These are phyloP conservation scores for Hypholoma sublateritium DNA, from an alignment of 768 basidiomycete genomes.

Conservation along the genomic window DNA sequence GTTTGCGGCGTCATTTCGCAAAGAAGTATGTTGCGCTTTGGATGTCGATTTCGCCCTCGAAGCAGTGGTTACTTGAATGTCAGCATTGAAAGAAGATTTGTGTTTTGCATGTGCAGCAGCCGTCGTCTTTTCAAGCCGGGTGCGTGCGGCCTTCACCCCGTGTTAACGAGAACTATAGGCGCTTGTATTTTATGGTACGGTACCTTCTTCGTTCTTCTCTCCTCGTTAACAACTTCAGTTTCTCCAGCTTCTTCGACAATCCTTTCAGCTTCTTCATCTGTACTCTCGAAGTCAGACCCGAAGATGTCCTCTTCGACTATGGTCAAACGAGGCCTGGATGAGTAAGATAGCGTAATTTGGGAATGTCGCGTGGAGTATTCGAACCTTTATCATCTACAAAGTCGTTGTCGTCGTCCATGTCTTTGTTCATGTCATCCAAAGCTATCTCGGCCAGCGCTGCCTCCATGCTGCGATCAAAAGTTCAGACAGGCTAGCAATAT, in stretches of 20 bases:
- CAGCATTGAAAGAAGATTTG: slow-evolving; percentile 66
- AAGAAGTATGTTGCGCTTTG: slow-evolving; percentile 37
- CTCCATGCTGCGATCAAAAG: slow-evolving; percentile 56
- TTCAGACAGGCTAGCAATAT: slow-evolving; percentile 4
- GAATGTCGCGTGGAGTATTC: not conserved
- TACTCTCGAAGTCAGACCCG: slow-evolving; percentile 83
- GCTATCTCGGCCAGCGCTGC: slow-evolving; percentile 73
- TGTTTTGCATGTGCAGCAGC: slow-evolving; percentile 68
- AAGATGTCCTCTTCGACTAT: slow-evolving; percentile 82
- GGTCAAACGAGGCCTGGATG: not conserved
- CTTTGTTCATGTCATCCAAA: slow-evolving; percentile 51
- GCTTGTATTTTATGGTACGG: not conserved
- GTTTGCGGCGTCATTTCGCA: slow-evolving; percentile 50
- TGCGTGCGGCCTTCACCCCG: slow-evolving; percentile 47
- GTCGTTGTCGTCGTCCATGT: slow-evolving; percentile 73
- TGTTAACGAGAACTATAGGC: not conserved
- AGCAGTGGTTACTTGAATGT: slow-evolving; percentile 29
- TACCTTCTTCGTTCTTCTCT: slow-evolving; percentile 52
- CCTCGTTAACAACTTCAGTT: slow-evolving; percentile 57
- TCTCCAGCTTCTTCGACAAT: slow-evolving; percentile 58
- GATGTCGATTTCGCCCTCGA: slow-evolving; percentile 26
- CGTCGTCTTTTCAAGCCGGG: slow-evolving; percentile 60
- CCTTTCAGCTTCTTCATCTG: slow-evolving; percentile 70
- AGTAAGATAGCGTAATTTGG: slow-evolving; percentile 11
- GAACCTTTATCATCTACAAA: slow-evolving; percentile 67